Base-by-base conservation (phyloP, 163 green algal species). In the Scenedesmus sp. region DNA sequence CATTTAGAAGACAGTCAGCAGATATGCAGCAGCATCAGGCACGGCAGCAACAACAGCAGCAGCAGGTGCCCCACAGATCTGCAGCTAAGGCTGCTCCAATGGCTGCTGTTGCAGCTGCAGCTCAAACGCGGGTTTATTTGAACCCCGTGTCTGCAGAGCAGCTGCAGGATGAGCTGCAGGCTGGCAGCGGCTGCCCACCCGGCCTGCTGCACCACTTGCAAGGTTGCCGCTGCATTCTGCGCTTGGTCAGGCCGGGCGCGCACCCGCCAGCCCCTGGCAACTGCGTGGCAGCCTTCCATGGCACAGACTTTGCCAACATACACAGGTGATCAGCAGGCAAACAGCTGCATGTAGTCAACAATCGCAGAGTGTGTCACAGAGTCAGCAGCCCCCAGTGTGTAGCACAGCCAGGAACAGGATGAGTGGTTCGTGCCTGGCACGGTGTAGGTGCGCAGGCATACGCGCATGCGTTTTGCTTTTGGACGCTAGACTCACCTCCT, bases 271-370 rank as follows among this genome's bases (percentile, higher is more conserved):
- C 83, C 24, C 56, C 46, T 53, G 56, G 82, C 51, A 49, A 35
- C 51, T n/a, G 82, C 18, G 30, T 90, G 6, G 43, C 53, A 33
- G 87, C 56, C 1, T 87, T 83, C 24, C 87, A 91, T 83, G 87
- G 87, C 56, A 91, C 87, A 44, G 73, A 84, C 46, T 87, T 87
- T 56, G 51, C 51, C 24, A 91, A 87, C 87, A 35, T 91, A 16
- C 87, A 91, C 59, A 85, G 73, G 65, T 76, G 24, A 16, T n/a
- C n/a, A n/a, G n/a, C n/a, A n/a, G n/a, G n/a, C n/a, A n/a, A n/a
- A n/a, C n/a, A n/a, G n/a, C n/a, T n/a, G n/a, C n/a, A n/a, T n/a
- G n/a, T n/a, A n/a, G n/a, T n/a, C n/a, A n/a, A n/a, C n/a, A n/a
- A n/a, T n/a, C n/a, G n/a, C n/a, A n/a, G n/a, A n/a, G n/a, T n/a